Evolutionary conservation across 2,329 filamentous ascomycete genomes (phyloP), one percentile per base, ranked within the genome.

Genomic region (Phyllosticta citribraziliensis): DNA sequence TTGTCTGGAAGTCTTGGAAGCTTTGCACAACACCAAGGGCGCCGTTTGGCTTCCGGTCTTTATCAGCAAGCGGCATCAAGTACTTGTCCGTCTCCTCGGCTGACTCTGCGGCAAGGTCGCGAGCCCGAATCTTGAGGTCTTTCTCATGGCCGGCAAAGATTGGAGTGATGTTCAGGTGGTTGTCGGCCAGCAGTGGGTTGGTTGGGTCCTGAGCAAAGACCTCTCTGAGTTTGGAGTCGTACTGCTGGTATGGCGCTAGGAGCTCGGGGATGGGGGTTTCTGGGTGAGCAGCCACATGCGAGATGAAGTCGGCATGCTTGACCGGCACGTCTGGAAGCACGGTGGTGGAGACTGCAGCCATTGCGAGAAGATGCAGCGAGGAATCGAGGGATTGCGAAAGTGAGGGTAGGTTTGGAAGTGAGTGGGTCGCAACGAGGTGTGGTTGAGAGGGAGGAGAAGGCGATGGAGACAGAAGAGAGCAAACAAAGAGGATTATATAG

Each of bases 1-100:
- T 93, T 56, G 83, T 82, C 70, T 86, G 84, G 67, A 94, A 96
- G 30, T 89, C 85, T 55, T 82, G 79, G 54, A 94, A 70, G 12
- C 81, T 81, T 24, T 79, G 70, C 0, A 92, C 89, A 3, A 88
- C 81, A 2, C 90, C 89, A 2, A 83, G 83, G 1, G 85, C 82
- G 5, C 83, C 86, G 69, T 84, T 75, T 0, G 77, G 67, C 56
- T 84, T 85, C 40, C 90, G 85, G 57, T 86, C 80, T 3, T 84
- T 77, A 0, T 82, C 74, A 0, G 81, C 78, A 27, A 91, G 79
- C 5, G 82, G 71, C 87, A 91, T 89, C 70, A 91, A 83, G 68
- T 89, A 91, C 67, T 62, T 82, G 14, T 83, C 80, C 67, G 81
- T 84, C 66, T 88, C 83, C 52, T 82, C 78, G 17, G 81, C 75